Percentiles rank a stretch among this genome's conserved stretches.
Conservation (phyloP, 2,329 filamentous ascomycete species). For the Cordyceps militaris region DNA sequence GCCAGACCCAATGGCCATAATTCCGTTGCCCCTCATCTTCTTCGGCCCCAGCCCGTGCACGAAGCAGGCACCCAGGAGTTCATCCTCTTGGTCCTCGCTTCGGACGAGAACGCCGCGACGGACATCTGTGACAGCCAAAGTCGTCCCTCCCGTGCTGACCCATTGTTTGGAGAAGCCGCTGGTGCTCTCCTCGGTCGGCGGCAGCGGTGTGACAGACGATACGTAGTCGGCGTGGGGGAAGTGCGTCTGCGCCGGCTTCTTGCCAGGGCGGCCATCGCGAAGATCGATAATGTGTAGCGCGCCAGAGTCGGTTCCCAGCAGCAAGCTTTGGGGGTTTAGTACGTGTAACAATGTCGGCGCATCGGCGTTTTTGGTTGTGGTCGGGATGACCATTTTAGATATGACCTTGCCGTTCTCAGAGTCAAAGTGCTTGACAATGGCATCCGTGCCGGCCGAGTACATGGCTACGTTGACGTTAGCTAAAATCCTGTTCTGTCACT, state of each 20-base stretch:
- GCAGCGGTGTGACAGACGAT: constrained; percentile 77
- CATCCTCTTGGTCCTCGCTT: constrained; percentile 92
- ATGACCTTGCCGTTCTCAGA: constrained; percentile 59
- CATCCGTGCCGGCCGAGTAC: constrained; percentile 58
- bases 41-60: constrained; percentile 69
- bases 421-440: constrained; percentile 51
- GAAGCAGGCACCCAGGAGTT: constrained; percentile 74
- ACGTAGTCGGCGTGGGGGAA: constrained; percentile 90
- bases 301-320: constrained; percentile 85
- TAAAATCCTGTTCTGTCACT: neutral
- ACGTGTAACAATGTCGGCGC: constrained; percentile 74
- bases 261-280: constrained; percentile 50
- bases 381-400: constrained; percentile 75
- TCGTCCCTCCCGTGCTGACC: constrained; percentile 88
- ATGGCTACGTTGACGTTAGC: constrained; percentile 34
- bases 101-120: constrained; percentile 77
- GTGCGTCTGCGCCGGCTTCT: constrained; percentile 70
- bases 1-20: constrained; percentile 68
- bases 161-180: constrained; percentile 91
- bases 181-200: constrained; percentile 71
- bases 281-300: constrained; percentile 84
- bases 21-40: constrained; percentile 58
- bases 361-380: constrained; percentile 49
- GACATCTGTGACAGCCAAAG: constrained; percentile 82
- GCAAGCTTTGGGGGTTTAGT: constrained; percentile 78